Evolutionary conservation across 176 grass and related monocot species (phyloP).

Genomic region (Bothriochloa decipiens): DNA sequence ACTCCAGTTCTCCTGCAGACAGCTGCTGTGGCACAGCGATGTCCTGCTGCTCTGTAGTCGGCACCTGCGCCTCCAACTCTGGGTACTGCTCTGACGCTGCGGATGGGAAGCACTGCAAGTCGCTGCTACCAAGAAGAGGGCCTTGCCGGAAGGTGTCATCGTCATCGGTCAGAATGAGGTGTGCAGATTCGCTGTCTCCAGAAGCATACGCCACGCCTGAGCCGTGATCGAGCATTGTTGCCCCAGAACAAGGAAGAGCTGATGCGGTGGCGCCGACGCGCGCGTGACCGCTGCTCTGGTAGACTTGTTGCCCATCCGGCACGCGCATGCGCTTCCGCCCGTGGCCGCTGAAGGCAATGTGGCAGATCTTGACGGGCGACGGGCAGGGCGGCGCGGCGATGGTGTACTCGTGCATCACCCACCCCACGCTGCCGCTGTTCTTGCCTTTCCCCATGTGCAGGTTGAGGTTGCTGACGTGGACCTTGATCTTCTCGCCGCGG

Average conservation of each 20-base stretch:
- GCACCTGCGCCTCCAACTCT: background rate
- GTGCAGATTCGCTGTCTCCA: background rate
- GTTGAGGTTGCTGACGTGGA: background rate
- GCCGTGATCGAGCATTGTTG: background rate
- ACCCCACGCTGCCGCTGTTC: slow-evolving; percentile 25
- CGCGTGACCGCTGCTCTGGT: background rate
- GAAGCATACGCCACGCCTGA: background rate
- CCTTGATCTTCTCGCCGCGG: background rate
- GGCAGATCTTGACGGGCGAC: background rate
- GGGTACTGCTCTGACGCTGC: background rate
- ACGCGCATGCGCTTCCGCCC: slow-evolving; percentile 28
- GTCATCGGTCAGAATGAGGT: background rate
- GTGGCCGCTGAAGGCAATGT: slow-evolving; percentile 24
- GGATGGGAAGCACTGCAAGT: background rate
- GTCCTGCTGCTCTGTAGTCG: background rate
- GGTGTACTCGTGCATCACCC: slow-evolving; percentile 46
- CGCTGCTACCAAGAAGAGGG: background rate
- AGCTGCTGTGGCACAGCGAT: background rate
- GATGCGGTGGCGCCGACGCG: too few species aligned
- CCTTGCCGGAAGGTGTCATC: background rate
- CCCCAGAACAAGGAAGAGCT: too few species aligned
- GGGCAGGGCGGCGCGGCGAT: background rate
- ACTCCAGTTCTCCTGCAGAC: background rate
- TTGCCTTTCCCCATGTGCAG: background rate
- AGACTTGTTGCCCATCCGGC: background rate